Base-by-base conservation (phyloP, 164 flowering plant genomes). In the Nelumbo lutea region DNA sequence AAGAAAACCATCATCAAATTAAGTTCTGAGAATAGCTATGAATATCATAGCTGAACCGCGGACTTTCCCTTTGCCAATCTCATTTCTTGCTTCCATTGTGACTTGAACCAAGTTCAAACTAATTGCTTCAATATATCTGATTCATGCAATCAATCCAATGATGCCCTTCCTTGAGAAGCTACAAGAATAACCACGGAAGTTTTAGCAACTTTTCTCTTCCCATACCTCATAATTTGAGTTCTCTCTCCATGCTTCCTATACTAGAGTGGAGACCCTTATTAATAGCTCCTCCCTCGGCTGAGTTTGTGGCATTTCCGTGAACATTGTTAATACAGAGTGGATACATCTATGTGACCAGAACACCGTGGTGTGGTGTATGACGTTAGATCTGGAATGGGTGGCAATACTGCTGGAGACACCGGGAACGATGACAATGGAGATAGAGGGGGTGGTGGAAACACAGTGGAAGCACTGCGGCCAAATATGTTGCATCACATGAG, bases 11-110 rank as follows among this genome's bases (percentile, higher is more conserved):
- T 82, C 81, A 64, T 84, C 87, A 48, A 84, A 27, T 27, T 27
- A 27, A 86, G 76, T 84, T 84, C 40, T 77, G 81, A 51, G 81
- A 78, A 70, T 84, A 86, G 77, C 87, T 84, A 38, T 71, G 71
- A 43, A 72, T 74, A 75, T 84, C 87, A 65, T 86, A 86, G 70
- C 82, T 79, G 73, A 72, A 86, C 53, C 59, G 61, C 9, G 60
- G 51, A 27, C 46, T 62, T 10, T 57, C 72, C 48, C 71, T 75
- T 42, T 62, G 73, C 71, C 73, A 27, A 68, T 59, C 70, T 66
- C 62, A 72, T 11, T 6, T 72, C 58, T 67, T 70, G 74, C 71
- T 78, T 84, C 82, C 76, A 79, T 10, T 66, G 71, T 11, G 82
- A 77, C 72, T 69, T 86, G 60, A 81, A 48, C 78, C 72, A 75